phyloP scores from a whole-genome alignment of 148 eudicot genomes.

The Tetragonia tetragonoides region DNA sequence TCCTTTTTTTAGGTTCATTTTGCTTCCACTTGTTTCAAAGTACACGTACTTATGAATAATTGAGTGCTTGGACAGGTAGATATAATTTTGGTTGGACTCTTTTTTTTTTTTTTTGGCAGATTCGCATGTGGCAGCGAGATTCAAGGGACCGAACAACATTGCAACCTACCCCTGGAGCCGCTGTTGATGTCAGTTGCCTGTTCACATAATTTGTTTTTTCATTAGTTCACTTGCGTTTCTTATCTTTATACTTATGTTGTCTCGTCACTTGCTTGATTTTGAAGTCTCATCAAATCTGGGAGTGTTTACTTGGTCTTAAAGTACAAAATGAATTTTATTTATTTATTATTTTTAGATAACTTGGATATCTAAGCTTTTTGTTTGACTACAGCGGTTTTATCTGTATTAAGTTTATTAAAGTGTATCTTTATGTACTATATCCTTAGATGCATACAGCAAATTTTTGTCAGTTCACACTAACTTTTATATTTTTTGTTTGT shows the following conservation, averaged over 20 bases:
- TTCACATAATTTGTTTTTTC: background rate
- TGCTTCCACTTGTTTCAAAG: background rate
- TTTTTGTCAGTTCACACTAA: conserved; percentile 5
- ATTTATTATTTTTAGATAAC: no score
- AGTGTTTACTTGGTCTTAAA: background rate
- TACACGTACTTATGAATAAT: background rate
- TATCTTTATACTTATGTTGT: background rate
- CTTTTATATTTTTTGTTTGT: conserved; percentile 23
- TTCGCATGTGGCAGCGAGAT: conserved; percentile 89
- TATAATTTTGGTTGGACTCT: background rate
- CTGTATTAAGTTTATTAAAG: background rate
- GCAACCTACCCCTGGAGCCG: conserved; percentile 93
- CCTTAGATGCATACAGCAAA: background rate
- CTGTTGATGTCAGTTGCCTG: conserved; percentile 72
- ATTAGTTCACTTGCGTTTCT: background rate
- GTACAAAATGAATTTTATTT: background rate
- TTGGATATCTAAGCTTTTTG: no score
- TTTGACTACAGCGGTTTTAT: no score
- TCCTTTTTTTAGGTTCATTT: background rate
- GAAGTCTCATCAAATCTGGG: background rate
- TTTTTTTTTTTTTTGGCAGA: conserved; percentile 35
- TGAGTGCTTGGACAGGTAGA: background rate
- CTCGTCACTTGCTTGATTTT: background rate
- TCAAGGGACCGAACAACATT: conserved; percentile 71
- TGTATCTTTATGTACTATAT: background rate